Percentiles rank a stretch among this genome's conserved stretches.
These are phyloP conservation scores for Alternaria metachromatica DNA, from an alignment of 2,329 filamentous ascomycete genomes.

Conservation along the genomic window DNA sequence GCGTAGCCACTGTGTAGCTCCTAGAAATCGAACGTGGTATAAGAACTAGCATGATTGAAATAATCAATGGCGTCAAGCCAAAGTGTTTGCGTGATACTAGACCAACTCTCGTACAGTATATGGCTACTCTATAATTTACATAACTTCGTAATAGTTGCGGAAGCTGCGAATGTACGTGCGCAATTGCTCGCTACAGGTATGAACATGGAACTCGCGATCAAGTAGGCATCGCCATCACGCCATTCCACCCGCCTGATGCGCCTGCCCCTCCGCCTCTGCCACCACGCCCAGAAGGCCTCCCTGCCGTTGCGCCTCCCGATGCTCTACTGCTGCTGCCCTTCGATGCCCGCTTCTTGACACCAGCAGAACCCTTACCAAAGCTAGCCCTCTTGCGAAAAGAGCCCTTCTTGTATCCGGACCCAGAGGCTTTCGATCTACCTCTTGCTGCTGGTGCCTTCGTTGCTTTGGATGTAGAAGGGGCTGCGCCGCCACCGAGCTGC, in stretches of 20 bases:
- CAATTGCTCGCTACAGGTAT: background rate
- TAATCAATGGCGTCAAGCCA: background rate
- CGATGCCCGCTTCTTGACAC: conserved; percentile 28
- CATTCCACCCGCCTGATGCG: conserved; percentile 15
- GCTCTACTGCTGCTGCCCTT: conserved; percentile 20
- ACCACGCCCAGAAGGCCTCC: conserved; percentile 14
- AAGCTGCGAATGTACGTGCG: background rate
- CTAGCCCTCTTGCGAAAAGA: conserved; percentile 21
- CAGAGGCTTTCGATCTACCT: conserved; percentile 22
- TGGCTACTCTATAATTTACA: background rate
- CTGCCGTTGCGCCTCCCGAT: conserved; percentile 15
- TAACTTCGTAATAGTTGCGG: background rate
- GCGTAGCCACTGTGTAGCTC: background rate
- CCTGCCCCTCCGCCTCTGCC: conserved; percentile 15
- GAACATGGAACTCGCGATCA: conserved; percentile 9
- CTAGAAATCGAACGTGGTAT: background rate
- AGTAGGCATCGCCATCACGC: conserved; percentile 41
- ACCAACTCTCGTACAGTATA: background rate
- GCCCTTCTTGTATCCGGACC: conserved; percentile 21
- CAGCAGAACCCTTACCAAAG: conserved; percentile 20
- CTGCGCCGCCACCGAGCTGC: conserved; percentile 23
- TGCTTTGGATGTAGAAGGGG: conserved; percentile 14
- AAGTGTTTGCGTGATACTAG: background rate
- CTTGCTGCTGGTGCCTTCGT: conserved; percentile 17
- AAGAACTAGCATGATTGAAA: background rate